Evolutionary conservation across 345 rosid species (phyloP), one percentile per base, ranked within the genome.

Genomic region (Lepidium africanum): DNA sequence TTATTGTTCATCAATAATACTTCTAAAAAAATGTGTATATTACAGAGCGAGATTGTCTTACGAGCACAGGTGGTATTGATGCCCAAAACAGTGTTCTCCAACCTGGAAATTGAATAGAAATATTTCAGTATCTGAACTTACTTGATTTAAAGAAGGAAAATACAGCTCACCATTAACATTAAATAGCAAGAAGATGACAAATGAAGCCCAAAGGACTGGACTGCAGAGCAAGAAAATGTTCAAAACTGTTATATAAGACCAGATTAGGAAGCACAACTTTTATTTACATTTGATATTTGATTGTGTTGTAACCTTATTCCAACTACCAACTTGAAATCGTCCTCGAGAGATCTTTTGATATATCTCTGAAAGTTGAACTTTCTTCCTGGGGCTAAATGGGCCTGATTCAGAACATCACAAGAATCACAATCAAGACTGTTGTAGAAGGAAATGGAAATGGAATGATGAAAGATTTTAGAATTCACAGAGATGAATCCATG

Each of bases 381-480:
- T 70, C 88, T 91, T 76, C 96, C 95, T 0, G 99, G 97, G 30
- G 89, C 87, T 71, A 94, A 80, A 79, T 94, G 99, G n/a, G 88
- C 91, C 99, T 88, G 69, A 58, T 42, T 10, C 36, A 64, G 12
- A 36, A 35, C 60, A 30, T 13, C 11, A 41, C 11, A 2, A 67
- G 27, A 51, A 35, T 36, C 50, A 60, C 51, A 17, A 39, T 54
- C 38, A 74, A 43, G 64, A 74, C n/a, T 1, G 17, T 9, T 10
- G 41, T 3, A n/a, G 3, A 59, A 16, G 9, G 3, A 27, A 27
- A 55, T 14, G 13, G 3, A 57, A 35, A 50, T 14, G 13, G 3
- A 57, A 35, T 41, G 13, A 23, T 42, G 41, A 7, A 27, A 36
- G 2, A 39, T 0, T 12, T 25, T 13, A 5, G 23, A 33, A 79